These are phyloP conservation scores for Ziziphus jujuba DNA, from an alignment of 306 rosid species.

Conservation along the genomic window DNA sequence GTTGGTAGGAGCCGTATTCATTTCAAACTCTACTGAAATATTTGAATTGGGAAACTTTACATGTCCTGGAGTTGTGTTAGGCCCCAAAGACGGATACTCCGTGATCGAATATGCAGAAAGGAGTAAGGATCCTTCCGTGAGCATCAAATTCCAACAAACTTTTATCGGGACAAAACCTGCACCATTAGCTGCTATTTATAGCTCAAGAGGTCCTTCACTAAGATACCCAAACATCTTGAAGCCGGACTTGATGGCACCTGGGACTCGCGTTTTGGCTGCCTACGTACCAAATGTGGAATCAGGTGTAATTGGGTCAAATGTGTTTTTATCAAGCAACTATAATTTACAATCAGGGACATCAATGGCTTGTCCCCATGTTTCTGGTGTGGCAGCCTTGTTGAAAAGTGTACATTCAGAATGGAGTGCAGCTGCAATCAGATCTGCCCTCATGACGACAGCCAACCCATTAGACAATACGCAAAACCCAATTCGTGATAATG, in stretches of 20 bases:
- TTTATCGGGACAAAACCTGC: constrained; percentile 32
- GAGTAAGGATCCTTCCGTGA: constrained; percentile 10
- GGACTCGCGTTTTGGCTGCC: constrained; percentile 28
- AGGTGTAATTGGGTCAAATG: background rate
- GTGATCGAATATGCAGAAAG: constrained; percentile 25
- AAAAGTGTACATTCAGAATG: no score
- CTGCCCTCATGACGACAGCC: no score
- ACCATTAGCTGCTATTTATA: constrained; percentile 29
- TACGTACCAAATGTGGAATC: background rate
- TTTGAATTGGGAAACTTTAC: background rate
- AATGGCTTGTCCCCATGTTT: no score
- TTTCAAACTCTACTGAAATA: background rate
- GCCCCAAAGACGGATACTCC: constrained; percentile 31
- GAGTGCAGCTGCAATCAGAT: no score
- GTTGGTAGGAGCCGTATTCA: constrained; percentile 23
- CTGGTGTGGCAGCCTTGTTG: no score
- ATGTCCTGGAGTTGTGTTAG: constrained; percentile 38
- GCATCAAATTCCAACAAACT: constrained; percentile 35
- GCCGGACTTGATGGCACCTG: constrained; percentile 32
- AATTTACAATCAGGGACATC: no score
- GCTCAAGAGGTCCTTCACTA: constrained; percentile 45
- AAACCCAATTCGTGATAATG: no score
- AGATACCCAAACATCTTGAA: constrained; percentile 22
- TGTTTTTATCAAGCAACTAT: no score
- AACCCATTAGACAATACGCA: no score